A percentile compares a stretch with the other conserved stretches of the same genome.
Evolutionary conservation across 2,329 filamentous ascomycete genomes (phyloP).

Genomic region (Penicillium sp.): DNA sequence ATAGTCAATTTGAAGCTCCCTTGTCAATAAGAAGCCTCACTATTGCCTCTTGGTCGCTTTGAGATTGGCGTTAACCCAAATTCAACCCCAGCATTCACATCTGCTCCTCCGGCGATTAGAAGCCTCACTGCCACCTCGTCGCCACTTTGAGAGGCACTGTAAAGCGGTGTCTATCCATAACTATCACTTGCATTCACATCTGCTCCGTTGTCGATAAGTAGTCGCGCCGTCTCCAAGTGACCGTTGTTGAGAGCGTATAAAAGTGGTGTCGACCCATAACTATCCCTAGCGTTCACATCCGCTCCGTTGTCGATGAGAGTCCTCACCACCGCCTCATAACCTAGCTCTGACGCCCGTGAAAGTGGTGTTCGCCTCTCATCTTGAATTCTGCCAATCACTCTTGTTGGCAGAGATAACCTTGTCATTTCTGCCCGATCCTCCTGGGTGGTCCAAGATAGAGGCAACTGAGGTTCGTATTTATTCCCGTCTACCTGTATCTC

Average conservation of each 20-base stretch:
- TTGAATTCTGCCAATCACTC: background rate
- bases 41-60: conserved; percentile 1
- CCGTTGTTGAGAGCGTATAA: background rate
- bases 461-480: conserved; percentile 7
- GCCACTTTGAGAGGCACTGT: conserved; percentile 1
- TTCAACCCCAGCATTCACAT: conserved; percentile 8
- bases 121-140: conserved; percentile 9
- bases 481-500: conserved; percentile 34
- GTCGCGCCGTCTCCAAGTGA: conserved; percentile 3
- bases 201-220: conserved; percentile 10
- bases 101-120: conserved; percentile 12
- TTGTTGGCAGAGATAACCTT: conserved; percentile 8
- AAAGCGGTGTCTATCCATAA: conserved; percentile 4
- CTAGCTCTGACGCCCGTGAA: conserved; percentile 1
- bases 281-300: conserved; percentile 8
- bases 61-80: conserved; percentile 4
- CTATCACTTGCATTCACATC: conserved; percentile 4
- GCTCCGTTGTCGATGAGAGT: conserved; percentile 15
- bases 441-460: conserved; percentile 15
- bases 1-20: too few species aligned
- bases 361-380: conserved; percentile 2
- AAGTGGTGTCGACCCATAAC: conserved; percentile 6
- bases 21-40: conserved; percentile 10
- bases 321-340: conserved; percentile 8
- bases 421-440: conserved; percentile 2